Percentiles rank a stretch among this genome's conserved stretches.
Evolutionary conservation across 108 stramenopile genomes (phyloP).

Genomic region (Nitzschia palea): DNA sequence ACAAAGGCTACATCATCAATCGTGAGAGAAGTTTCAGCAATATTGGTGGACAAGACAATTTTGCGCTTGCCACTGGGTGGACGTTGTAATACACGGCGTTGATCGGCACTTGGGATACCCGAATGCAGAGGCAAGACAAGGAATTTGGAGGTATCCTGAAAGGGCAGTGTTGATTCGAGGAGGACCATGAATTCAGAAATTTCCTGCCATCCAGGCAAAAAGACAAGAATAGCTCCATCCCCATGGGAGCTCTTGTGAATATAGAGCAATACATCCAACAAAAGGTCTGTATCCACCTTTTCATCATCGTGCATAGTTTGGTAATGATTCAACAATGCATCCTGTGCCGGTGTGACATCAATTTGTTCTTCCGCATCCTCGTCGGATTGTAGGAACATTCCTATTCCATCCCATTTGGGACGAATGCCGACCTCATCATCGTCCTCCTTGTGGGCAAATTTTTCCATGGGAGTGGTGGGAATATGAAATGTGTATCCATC

Average conservation of each 20-base stretch:
- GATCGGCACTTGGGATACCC: constrained; percentile 77
- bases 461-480: neutral
- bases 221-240: constrained; percentile 88
- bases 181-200: constrained; percentile 71
- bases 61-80: constrained; percentile 66
- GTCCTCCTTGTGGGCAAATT: constrained; percentile 27
- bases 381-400: constrained; percentile 32
- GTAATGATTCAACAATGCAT: constrained; percentile 57
- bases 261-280: constrained; percentile 56
- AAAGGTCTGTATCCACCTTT: constrained; percentile 55
- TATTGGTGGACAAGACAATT: constrained; percentile 90
- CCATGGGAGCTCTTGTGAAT: constrained; percentile 58
- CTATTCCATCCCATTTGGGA: constrained; percentile 69
- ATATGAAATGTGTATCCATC: constrained; percentile 37
- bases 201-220: constrained; percentile 92
- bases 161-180: constrained; percentile 59
- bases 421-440: constrained; percentile 37
- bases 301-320: constrained; percentile 74
- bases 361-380: constrained; percentile 27
- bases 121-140: constrained; percentile 82
- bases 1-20: constrained; percentile 93
- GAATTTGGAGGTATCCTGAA: constrained; percentile 49
- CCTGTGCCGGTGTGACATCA: constrained; percentile 45
- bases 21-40: constrained; percentile 93
- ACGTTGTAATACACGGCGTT: constrained; percentile 68